Base-by-base conservation (phyloP, 2,329 filamentous ascomycete genomes). In the Hirsutella rhossiliensis region DNA sequence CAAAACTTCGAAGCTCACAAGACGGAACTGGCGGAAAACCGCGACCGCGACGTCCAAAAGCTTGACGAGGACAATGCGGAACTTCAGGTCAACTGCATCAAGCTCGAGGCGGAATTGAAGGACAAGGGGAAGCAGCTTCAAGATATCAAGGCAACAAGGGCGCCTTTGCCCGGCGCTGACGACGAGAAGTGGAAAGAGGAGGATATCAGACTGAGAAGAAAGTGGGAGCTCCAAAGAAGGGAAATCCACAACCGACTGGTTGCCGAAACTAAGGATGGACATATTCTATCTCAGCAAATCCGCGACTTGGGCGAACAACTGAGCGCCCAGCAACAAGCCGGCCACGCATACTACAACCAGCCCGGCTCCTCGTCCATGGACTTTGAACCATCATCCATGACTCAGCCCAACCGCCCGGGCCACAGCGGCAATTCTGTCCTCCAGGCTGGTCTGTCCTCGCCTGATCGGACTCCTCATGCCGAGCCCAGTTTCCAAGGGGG, bases 21-120 rank as follows among this genome's bases (percentile, higher is more conserved):
- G 50, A 61, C 64, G 31, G 63, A 69, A 11, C 61, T 78, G 20
- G 67, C 71, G 45, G 62, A 71, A 38, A 70, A 74, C 17, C 69
- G 72, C 38, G 72, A 77, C 45, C 56, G 64, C 17, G 72, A 75
- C 47, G 62, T 71, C n/a, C 63, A 66, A 31, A 66, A 71, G 37
- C 65, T 81, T 34, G 70, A 72, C 38, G 64, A 68, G 32, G 67
- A 78, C 43, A 80, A 82, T 40, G 63, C 66, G 31, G 66, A 74
- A 28, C 65, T 85, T 19, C 82, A 87, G 53, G 75, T 82, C 34
- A 79, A 80, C 45, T 75, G 76, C 46, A 65, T 73, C 6, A 69
- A 70, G 30, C 67, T 90, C 42, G 86, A 92, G 58, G 75, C 84
- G 9, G 81, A 86, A 48, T 72, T 92, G 27, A 82, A 79, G 51